Evolutionary conservation across 2,329 filamentous ascomycete species (phyloP).

Genomic region (Aureobasidium leucospermi): DNA sequence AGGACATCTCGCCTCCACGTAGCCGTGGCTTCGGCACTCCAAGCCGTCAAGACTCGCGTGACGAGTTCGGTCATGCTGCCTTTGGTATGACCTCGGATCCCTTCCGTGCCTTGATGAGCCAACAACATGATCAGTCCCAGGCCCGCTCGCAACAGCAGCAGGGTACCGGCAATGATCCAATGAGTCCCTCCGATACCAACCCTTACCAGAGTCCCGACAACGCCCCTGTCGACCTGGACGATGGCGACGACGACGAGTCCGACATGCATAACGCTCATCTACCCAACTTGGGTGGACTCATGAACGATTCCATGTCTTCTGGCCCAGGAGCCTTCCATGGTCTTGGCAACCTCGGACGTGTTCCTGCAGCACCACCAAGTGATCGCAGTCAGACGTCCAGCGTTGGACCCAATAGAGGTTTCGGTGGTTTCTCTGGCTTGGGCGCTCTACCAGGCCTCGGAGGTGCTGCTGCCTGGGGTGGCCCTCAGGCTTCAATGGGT

Average conservation of each 20-base stretch:
- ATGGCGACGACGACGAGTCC: constrained; percentile 28
- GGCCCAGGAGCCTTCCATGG: constrained; percentile 25
- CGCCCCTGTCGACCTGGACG: constrained; percentile 57
- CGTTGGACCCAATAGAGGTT: constrained; percentile 66
- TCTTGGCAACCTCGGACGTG: constrained; percentile 31
- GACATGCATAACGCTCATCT: constrained; percentile 34
- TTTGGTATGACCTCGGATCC: constrained; percentile 53
- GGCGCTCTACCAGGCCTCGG: constrained; percentile 39
- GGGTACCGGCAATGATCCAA: constrained; percentile 53
- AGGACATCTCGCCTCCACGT: constrained; percentile 56
- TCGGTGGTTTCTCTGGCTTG: constrained; percentile 54
- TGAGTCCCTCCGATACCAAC: constrained; percentile 92
- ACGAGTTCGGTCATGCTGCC: constrained; percentile 52
- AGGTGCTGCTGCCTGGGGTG: constrained; percentile 57
- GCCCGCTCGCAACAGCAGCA: constrained; percentile 34
- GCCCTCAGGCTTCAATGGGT: constrained; percentile 62
- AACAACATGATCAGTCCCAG: constrained; percentile 50
- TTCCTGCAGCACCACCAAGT: constrained; percentile 55
- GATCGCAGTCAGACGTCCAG: constrained; percentile 93
- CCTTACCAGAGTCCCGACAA: constrained; percentile 87
- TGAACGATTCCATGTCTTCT: constrained; percentile 20
- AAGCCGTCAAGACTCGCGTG: constrained; percentile 44
- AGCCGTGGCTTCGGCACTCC: constrained; percentile 36
- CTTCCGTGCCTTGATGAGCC: constrained; percentile 46
- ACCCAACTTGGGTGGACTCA: constrained; percentile 49